Percentiles rank a stretch among this genome's conserved stretches.
These are phyloP conservation scores for Leishmania gerbilli DNA, from an alignment of 208 protist genomes.

Conservation along the genomic window DNA sequence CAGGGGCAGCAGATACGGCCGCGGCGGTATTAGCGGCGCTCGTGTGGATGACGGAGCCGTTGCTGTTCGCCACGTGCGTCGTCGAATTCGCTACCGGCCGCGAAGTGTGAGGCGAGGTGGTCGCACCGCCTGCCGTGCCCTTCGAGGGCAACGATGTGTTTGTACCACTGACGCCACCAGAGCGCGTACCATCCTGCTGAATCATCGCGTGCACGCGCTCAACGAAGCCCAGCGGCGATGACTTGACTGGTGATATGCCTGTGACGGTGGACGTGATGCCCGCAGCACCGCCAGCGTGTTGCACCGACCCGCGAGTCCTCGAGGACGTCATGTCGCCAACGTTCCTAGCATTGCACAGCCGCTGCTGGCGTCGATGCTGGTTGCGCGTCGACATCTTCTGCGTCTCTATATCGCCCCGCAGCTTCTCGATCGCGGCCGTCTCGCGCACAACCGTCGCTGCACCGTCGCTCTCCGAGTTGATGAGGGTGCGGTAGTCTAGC, in stretches of 20 bases:
- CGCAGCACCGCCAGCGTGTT: not conserved
- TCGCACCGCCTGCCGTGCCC: not conserved
- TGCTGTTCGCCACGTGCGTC: not conserved
- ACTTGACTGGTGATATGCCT: not conserved
- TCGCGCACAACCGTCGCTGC: conserved; percentile 18
- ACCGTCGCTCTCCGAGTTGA: conserved; percentile 13
- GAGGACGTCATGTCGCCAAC: conserved; percentile 10
- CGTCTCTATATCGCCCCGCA: conserved; percentile 28
- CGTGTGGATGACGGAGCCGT: conserved; percentile 9
- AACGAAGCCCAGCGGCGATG: conserved; percentile 43
- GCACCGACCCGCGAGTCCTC: not conserved
- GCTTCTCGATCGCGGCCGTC: conserved; percentile 15
- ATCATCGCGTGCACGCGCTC: conserved; percentile 59
- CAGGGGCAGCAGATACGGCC: conserved; percentile 4
- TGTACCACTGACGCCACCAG: not conserved
- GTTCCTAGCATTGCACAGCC: conserved; percentile 6
- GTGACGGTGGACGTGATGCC: conserved; percentile 5
- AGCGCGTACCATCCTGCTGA: conserved; percentile 23
- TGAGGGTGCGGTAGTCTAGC: conserved; percentile 58
- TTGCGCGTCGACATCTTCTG: conserved; percentile 19
- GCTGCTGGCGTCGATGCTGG: conserved; percentile 10
- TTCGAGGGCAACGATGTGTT: not conserved
- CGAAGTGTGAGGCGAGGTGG: not conserved
- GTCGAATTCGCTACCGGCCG: not conserved
- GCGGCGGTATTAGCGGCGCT: conserved; percentile 12